Base-by-base conservation (phyloP, 1,284 basidiomycete genomes). In the Ustilago xerochloae region DNA sequence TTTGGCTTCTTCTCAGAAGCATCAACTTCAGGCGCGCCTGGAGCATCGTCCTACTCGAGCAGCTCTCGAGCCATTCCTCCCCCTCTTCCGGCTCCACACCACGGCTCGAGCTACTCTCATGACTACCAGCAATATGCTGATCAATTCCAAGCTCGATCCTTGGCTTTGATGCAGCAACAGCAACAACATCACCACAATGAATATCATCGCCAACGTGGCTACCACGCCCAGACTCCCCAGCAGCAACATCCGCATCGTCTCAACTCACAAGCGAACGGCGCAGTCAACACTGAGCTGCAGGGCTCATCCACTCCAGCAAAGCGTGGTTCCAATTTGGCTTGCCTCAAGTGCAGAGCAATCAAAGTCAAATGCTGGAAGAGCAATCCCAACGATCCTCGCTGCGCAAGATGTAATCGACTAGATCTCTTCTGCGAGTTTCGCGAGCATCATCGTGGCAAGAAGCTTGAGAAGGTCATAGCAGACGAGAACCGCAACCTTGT, bases 271-370 rank as follows among this genome's bases (percentile, higher is more conserved):
- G 53, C 45, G 2, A 35, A 39, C 28, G 45, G 41, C 20, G 49
- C 4, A 4, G 35, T 13, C 22, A 48, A 20, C 16, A 32, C 26
- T 22, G 49, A 20, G 22, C 12, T 10, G 2, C 43, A 47, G 7
- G 26, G 43, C 10, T 12, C 53, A 4, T 47, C 49, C 13, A 41
- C 43, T 1, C 61, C 64, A 4, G 57, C 64, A 33, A 73, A 73
- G 48, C 59, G 70, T 13, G 70, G 70, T 22, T 74, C 70, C 18
- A 74, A 74, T 35, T 48, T 74, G 10, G 70, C 70, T 6, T 74
- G 70, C n/a, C 65, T 74, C 46, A 74, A 74, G 35, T 74, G 70
- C 51, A 57, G 70, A 15, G 64, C 70, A 0, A 73, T 73, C 70
- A 73, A 73, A 43, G 70, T 73, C 39, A 67, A 67, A n/a, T 74